Base-by-base conservation (phyloP, 2,329 filamentous ascomycete genomes). In the Calonectria pteridis region DNA sequence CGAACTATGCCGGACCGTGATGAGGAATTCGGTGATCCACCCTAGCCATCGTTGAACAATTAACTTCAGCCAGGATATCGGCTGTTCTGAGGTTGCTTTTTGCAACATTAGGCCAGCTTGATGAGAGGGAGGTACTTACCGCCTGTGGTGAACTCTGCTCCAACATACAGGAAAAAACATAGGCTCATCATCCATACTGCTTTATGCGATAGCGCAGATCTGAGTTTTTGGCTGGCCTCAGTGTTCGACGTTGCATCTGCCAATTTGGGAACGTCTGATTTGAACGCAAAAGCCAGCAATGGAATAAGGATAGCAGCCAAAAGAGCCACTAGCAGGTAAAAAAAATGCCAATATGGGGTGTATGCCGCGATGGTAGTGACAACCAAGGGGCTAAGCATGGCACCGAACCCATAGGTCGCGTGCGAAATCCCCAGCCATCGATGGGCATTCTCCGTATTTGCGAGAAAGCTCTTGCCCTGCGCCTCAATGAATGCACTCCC, bases 21-120 rank as follows among this genome's bases (percentile, higher is more conserved):
- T 70, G 33, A 70, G 46, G 33, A 70, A 70, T 43, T 70, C 67
- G 5, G 53, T 28, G 10, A 70, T 33, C 67, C 67, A 70, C 11
- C 55, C 67, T 70, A 29, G 16, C 20, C 16, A 43, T 43, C 6
- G 18, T 20, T 43, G 37, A 43, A 10, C 18, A 43, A 7, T 43
- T 9, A 43, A 40, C 13, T 40, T 40, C 35, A 40, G 35, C 16
- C 18, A 40, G 16, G 35, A 40, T 40, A 40, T 18, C 35, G 35
- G 35, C 35, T 40, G 35, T 18, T 40, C 35, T 6, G 18, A 40
- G 11, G 35, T 40, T 40, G 35, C 35, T 40, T 40, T 37, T 40
- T 40, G 5, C 11, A 14, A 29, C 28, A 33, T 55, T 6, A 35
- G 51, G 3, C 18, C 16, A 53, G 6, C 13, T 23, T 11, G 4